Percentiles rank a stretch among this genome's conserved stretches.
These are phyloP conservation scores for Cytospora chrysosperma DNA, from an alignment of 2,329 filamentous ascomycete species.

Conservation along the genomic window DNA sequence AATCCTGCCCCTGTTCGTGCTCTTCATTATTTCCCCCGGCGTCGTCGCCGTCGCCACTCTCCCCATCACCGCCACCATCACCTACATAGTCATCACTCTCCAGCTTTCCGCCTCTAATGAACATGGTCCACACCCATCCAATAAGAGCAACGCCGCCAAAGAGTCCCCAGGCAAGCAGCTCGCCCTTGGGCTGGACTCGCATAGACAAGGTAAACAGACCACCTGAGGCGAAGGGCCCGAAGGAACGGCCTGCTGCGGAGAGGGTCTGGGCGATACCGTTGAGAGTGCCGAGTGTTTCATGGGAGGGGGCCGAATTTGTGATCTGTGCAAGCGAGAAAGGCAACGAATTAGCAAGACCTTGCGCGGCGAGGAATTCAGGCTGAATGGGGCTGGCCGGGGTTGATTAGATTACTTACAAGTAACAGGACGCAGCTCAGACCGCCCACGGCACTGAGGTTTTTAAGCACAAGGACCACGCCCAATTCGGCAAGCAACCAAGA, in stretches of 20 bases:
- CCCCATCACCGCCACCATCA: slow-evolving; percentile 36
- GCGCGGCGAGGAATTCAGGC: no score
- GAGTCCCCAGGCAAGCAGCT: slow-evolving; percentile 79
- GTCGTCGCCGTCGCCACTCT: slow-evolving; percentile 30
- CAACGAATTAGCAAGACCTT: not conserved
- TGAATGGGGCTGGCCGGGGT: not conserved
- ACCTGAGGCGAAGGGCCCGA: slow-evolving; percentile 86
- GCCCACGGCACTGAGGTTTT: slow-evolving; percentile 86
- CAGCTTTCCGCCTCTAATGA: slow-evolving; percentile 64
- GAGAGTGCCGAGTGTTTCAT: slow-evolving; percentile 81
- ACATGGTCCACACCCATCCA: slow-evolving; percentile 77
- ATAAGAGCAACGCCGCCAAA: slow-evolving; percentile 81
- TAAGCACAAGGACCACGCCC: slow-evolving; percentile 77
- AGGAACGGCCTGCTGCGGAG: slow-evolving; percentile 82
- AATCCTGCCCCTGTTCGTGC: not conserved
- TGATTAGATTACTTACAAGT: slow-evolving; percentile 57
- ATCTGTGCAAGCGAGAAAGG: slow-evolving; percentile 55
- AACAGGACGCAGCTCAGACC: slow-evolving; percentile 87
- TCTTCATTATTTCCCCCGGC: slow-evolving; percentile 6
- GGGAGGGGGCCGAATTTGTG: slow-evolving; percentile 86
- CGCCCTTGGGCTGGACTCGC: slow-evolving; percentile 73
- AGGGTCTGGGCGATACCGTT: slow-evolving; percentile 94
- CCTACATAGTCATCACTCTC: slow-evolving; percentile 58
- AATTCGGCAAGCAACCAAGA: slow-evolving; percentile 77
- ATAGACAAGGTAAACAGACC: slow-evolving; percentile 79